These are phyloP conservation scores for Novymonas esmeraldas DNA, from an alignment of 208 protist species.

Conservation along the genomic window DNA sequence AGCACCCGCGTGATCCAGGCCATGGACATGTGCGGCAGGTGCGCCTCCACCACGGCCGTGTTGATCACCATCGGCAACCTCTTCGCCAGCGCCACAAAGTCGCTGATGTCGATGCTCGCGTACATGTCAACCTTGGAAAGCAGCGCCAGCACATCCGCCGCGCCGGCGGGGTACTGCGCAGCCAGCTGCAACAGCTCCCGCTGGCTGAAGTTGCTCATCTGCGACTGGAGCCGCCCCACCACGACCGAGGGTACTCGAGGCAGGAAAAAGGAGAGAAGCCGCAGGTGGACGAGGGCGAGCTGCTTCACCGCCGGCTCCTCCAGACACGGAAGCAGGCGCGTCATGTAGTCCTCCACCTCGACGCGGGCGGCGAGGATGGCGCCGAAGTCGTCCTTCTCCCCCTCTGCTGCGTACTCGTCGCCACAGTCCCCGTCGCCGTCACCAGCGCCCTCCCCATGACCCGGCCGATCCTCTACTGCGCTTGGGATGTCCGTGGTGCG, in stretches of 20 bases:
- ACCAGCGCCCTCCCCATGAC: no score
- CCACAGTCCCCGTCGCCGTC: neutral
- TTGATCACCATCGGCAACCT: constrained; percentile 69
- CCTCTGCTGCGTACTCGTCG: neutral
- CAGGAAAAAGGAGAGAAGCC: constrained; percentile 43
- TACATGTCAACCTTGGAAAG: constrained; percentile 51
- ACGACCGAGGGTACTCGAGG: constrained; percentile 39
- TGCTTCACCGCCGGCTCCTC: constrained; percentile 41
- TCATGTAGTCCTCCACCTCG: constrained; percentile 26
- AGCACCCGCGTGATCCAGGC: constrained; percentile 71
- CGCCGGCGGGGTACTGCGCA: constrained; percentile 42
- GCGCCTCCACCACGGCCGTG: constrained; percentile 47
- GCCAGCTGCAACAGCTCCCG: constrained; percentile 70
- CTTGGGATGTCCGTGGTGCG: no score
- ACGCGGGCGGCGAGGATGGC: neutral
- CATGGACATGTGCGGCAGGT: constrained; percentile 58
- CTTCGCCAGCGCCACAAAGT: constrained; percentile 57
- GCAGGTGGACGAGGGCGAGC: constrained; percentile 50
- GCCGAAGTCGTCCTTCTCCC: constrained; percentile 3
- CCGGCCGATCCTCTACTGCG: no score
- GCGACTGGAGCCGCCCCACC: constrained; percentile 29
- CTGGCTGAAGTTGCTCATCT: constrained; percentile 46
- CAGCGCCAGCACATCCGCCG: constrained; percentile 38
- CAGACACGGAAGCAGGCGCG: constrained; percentile 33
- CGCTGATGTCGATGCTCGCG: constrained; percentile 59